phyloP scores from a whole-genome alignment of 2,329 filamentous ascomycete genomes.

The Pseudovirgaria hyperparasitica region DNA sequence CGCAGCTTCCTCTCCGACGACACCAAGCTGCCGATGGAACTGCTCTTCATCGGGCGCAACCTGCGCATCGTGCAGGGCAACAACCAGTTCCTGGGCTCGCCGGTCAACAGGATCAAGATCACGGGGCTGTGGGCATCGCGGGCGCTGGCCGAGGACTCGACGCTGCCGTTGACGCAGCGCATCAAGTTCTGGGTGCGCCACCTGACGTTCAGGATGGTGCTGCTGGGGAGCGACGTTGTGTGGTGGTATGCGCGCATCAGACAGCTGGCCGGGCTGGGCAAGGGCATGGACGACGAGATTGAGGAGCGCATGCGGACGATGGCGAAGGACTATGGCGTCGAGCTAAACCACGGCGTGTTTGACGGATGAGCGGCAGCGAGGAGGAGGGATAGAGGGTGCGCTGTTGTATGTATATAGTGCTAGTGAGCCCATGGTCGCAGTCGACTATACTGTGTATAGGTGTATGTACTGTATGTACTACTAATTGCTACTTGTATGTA shows the following conservation, averaged over 20 bases:
- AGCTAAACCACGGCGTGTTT: slow-evolving; percentile 79
- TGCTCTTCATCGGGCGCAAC: slow-evolving; percentile 85
- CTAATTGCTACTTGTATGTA: too few species aligned
- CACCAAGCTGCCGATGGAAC: slow-evolving; percentile 76
- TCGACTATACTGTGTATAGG: too few species aligned
- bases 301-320: slow-evolving; percentile 77
- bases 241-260: slow-evolving; percentile 72
- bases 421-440: too few species aligned
- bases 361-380: slow-evolving; percentile 49
- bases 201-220: slow-evolving; percentile 65
- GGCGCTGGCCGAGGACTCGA: slow-evolving; percentile 63
- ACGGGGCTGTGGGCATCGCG: slow-evolving; percentile 82
- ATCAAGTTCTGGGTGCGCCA: slow-evolving; percentile 62
- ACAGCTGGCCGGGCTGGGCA: slow-evolving; percentile 63
- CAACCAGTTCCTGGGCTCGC: slow-evolving; percentile 80
- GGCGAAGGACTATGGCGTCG: slow-evolving; percentile 83
- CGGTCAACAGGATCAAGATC: slow-evolving; percentile 85
- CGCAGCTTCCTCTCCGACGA: slow-evolving; percentile 74
- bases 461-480: too few species aligned
- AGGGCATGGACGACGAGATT: slow-evolving; percentile 89
- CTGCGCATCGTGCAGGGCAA: slow-evolving; percentile 88
- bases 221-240: slow-evolving; percentile 63
- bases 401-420: too few species aligned
- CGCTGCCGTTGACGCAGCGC: slow-evolving; percentile 49
- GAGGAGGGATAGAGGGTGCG: too few species aligned